These are phyloP conservation scores for Pleurozium schreberi DNA, from an alignment of 225 moss, liverwort and hornwort genomes.

Conservation along the genomic window DNA sequence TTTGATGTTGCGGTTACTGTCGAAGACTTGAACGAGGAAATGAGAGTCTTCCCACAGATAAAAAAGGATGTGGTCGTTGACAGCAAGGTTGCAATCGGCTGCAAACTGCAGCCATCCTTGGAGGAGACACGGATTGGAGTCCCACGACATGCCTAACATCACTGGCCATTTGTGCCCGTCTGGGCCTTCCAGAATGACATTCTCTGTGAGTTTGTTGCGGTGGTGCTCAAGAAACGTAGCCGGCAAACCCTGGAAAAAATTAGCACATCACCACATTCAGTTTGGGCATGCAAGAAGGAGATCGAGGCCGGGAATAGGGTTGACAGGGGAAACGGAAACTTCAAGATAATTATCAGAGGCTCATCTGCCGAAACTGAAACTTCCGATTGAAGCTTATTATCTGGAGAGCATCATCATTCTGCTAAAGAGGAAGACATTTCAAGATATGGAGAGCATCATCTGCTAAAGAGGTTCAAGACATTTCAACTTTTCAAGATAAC, in stretches of 20 bases:
- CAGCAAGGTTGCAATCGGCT: not conserved
- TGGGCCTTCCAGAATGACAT: not conserved
- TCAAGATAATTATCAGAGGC: not conserved
- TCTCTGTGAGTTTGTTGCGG: not conserved
- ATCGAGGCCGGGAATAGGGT: not conserved
- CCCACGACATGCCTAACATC: not conserved
- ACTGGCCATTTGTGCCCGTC: not conserved
- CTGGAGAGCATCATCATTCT: not conserved
- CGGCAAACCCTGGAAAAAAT: not conserved
- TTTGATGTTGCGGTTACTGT: not conserved
- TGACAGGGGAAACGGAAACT: not conserved
- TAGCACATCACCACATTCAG: not conserved
- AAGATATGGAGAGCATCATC: too few relatives aligned
- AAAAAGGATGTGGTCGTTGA: not conserved
- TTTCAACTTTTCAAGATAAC: not conserved
- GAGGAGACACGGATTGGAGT: not conserved
- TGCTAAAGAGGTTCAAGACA: not conserved
- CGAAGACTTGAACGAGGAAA: conserved; percentile 8
- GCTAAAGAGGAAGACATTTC: too few relatives aligned
- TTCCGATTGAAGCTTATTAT: not conserved
- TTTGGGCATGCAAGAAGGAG: not conserved
- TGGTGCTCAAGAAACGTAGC: not conserved
- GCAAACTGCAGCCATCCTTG: not conserved
- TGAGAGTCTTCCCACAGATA: not conserved
- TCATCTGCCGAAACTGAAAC: too few relatives aligned